Percentiles rank a stretch among this genome's conserved stretches.
Conservation (phyloP, 1,284 basidiomycete species). For the Puccinia triticina region DNA sequence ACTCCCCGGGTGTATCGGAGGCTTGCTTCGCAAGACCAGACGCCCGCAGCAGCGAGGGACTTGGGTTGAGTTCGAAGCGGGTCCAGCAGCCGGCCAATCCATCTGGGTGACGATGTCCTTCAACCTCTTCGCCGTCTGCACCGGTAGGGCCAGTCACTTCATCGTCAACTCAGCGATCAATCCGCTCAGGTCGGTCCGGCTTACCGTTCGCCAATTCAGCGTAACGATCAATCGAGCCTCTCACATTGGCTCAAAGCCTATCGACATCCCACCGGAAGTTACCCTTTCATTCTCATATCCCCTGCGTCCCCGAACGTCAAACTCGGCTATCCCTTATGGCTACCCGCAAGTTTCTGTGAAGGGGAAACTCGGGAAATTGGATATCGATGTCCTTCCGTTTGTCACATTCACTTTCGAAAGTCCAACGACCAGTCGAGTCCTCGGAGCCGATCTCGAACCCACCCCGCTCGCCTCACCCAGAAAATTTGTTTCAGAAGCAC, state of each 20-base stretch:
- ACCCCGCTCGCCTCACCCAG: conserved; percentile 55
- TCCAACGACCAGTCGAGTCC: conserved; percentile 23
- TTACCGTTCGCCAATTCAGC: conserved; percentile 31
- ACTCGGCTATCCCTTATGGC: conserved; percentile 31
- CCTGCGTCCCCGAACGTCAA: conserved; percentile 44
- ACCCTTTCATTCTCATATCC: conserved; percentile 62
- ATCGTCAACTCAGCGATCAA: neutral
- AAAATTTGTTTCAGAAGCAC: conserved; percentile 39
- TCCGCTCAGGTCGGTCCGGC: neutral
- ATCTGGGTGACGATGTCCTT: neutral
- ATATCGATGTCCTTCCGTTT: conserved; percentile 66
- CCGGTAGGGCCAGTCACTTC: neutral
- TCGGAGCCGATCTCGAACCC: conserved; percentile 53
- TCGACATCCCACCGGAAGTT: conserved; percentile 72
- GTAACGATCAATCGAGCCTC: conserved; percentile 52
- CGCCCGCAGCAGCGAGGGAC: too few relatives aligned
- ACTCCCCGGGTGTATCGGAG: too few relatives aligned
- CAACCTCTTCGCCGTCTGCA: conserved; percentile 5
- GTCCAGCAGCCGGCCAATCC: too few relatives aligned
- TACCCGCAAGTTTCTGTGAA: conserved; percentile 66
- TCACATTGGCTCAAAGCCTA: conserved; percentile 80
- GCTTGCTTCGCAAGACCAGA: too few relatives aligned
- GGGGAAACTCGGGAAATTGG: conserved; percentile 76
- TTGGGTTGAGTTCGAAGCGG: too few relatives aligned
- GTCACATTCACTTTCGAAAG: conserved; percentile 50